Evolutionary conservation across 495 filamentous ascomycete genomes (phyloP), one percentile per base, ranked within the genome.

Genomic region (Penicillium verhagenii): DNA sequence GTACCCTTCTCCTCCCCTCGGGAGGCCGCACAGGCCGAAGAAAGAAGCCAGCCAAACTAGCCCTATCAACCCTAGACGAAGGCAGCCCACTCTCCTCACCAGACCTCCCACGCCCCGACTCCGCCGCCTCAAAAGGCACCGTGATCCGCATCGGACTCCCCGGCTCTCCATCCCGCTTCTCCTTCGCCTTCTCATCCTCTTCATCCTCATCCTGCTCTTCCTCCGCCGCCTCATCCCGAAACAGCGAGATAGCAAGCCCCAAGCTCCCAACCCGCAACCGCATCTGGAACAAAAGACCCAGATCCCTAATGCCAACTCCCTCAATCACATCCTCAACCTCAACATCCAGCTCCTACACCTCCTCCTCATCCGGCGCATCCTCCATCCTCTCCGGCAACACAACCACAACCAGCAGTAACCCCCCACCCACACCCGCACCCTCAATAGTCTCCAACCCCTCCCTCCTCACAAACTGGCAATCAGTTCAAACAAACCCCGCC

Each of bases 1-100:
- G 65, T 11, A 63, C 62, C 8, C 49, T 60, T 3, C 72, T 60
- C 4, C 72, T 77, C 5, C 77, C 72, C 23, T 80, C 78, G 2
- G 79, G 79, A 20, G 75, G 78, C 16, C 74, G 79, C 5, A 80
- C 79, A 7, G 71, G 61, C 11, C 70, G 75, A 3, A 67, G 66
- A 26, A 58, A 59, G 26, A 63, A 65, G 4, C 65, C 69, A 11
- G 13, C 47, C 4, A 59, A 35, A 2, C 52, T 69, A n/a, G 56
- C 56, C 8, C 52, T 73, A 1, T 16, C 61, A 24, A 52, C 64
- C 5, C 47, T 68, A 2, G 64, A 59, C 28, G 63, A 69, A 40
- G 54, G 52, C n/a, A n/a, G n/a, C 29, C 54, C 59, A 8, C 59
- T 54, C 13, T 42, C 61, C 4, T 71, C 65, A n/a, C 42, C 64